Evolutionary conservation across 306 rosid genomes (phyloP).

Genomic region (Herpetospermum pedunculosum): DNA sequence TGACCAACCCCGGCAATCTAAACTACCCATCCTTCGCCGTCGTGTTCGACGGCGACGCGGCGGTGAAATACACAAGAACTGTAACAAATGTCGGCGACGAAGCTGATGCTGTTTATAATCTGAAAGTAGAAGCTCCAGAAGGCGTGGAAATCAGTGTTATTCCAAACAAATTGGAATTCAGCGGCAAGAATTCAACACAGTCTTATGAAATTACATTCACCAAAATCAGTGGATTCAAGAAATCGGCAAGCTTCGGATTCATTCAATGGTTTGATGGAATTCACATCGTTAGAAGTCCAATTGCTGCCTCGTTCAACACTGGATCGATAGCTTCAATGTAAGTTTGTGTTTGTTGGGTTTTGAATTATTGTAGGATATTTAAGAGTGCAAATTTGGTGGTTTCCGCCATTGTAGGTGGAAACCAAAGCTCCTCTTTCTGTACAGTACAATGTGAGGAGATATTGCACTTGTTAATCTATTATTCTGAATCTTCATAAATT

Average conservation of each 20-base stretch:
- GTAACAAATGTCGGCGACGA: slow-evolving; percentile 60
- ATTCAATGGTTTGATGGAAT: slow-evolving; percentile 73
- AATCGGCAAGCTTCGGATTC: slow-evolving; percentile 41
- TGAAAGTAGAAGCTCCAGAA: slow-evolving; percentile 39
- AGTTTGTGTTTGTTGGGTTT: slow-evolving; percentile 16
- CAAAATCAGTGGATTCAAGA: not conserved
- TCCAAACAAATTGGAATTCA: slow-evolving; percentile 52
- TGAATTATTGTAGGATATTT: not conserved
- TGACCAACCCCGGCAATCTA: slow-evolving; percentile 55
- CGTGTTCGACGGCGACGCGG: slow-evolving; percentile 20
- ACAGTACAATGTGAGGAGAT: not conserved
- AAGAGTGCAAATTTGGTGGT: not conserved
- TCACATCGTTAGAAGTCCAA: slow-evolving; percentile 62
- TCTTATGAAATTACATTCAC: slow-evolving; percentile 47
- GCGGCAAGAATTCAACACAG: slow-evolving; percentile 30
- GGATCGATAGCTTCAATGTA: slow-evolving; percentile 36
- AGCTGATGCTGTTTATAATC: slow-evolving; percentile 55
- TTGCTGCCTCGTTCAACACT: slow-evolving; percentile 40
- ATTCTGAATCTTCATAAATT: not conserved
- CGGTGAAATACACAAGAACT: slow-evolving; percentile 50
- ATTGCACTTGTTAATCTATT: not conserved
- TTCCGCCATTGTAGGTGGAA: not conserved
- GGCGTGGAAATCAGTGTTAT: slow-evolving; percentile 49
- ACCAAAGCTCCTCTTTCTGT: slow-evolving; percentile 1
- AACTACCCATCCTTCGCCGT: slow-evolving; percentile 81